Conservation (phyloP, 805 yeast species). For the Pichia pseudocactophila region DNA sequence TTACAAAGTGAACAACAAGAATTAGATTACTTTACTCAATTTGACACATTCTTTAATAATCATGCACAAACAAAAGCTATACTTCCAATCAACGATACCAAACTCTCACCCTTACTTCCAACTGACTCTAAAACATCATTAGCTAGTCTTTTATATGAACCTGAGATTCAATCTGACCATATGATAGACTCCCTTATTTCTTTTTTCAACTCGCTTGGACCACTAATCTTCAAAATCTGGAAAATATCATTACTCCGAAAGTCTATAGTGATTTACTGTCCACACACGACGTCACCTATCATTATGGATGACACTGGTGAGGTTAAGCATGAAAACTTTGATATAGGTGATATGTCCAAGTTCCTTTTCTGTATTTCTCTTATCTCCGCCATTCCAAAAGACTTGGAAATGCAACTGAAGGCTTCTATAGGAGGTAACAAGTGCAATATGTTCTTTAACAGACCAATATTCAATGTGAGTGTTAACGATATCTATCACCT, state of each 20-base stretch:
- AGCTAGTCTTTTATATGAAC: conserved; percentile 12
- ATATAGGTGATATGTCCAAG: conserved; percentile 34
- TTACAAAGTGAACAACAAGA: conserved; percentile 15
- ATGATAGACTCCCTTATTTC: conserved; percentile 39
- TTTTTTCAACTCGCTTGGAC: conserved; percentile 48
- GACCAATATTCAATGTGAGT: conserved; percentile 55
- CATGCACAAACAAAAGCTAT: conserved; percentile 4
- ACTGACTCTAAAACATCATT: conserved; percentile 12
- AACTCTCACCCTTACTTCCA: neutral
- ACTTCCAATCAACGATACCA: neutral
- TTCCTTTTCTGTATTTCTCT: conserved; percentile 51
- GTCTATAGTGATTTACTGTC: conserved; percentile 38
- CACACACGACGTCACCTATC: conserved; percentile 20
- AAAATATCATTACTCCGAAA: conserved; percentile 52
- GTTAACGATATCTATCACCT: conserved; percentile 45
- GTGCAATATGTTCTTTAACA: conserved; percentile 26
- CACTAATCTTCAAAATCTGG: conserved; percentile 56
- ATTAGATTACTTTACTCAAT: conserved; percentile 5
- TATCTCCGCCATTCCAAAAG: conserved; percentile 56
- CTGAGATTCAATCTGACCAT: conserved; percentile 26
- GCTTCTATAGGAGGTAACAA: conserved; percentile 19
- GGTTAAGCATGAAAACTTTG: conserved; percentile 1
- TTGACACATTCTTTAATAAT: neutral
- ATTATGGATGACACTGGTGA: conserved; percentile 6
- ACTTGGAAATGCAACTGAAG: conserved; percentile 27